Conservation (phyloP, 176 grass and related monocot genomes). For the Musa acuminata region DNA sequence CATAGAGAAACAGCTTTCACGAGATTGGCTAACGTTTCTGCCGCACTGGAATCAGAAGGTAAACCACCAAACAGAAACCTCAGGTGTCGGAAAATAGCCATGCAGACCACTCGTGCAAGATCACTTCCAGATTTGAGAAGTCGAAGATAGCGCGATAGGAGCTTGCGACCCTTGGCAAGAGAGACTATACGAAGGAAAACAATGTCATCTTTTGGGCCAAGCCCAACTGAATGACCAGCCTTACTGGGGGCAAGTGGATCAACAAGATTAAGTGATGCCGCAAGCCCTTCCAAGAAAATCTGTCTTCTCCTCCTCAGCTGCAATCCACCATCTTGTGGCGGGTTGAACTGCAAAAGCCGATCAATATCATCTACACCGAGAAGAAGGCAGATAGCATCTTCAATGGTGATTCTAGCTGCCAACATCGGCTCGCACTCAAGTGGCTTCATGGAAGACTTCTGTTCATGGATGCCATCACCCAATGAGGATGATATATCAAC, state of each 20-base stretch:
- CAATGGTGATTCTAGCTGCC: constrained; percentile 30
- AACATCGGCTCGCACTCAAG: constrained; percentile 34
- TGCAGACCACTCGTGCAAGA: constrained; percentile 30
- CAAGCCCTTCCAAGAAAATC: constrained; percentile 28
- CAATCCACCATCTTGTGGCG: constrained; percentile 10
- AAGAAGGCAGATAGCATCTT: constrained; percentile 30
- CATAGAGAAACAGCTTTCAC: constrained; percentile 21
- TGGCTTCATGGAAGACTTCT: constrained; percentile 20
- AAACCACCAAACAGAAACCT: constrained; percentile 30
- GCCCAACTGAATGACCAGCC: constrained; percentile 4
- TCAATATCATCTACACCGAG: constrained; percentile 41
- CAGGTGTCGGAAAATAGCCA: constrained; percentile 44
- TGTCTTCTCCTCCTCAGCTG: constrained; percentile 29
- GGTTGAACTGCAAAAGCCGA: constrained; percentile 22
- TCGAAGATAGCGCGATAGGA: constrained; percentile 25
- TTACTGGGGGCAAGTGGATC: constrained; percentile 28
- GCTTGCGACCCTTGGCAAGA: constrained; percentile 32
- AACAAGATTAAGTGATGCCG: constrained; percentile 28
- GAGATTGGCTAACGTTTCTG: constrained; percentile 22
- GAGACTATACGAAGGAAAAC: constrained; percentile 32
- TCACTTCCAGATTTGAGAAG: constrained; percentile 27
- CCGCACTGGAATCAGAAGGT: constrained; percentile 15
- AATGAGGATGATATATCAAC: constrained; percentile 3
- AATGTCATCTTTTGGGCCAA: constrained; percentile 27
- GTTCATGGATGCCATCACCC: constrained; percentile 14